A percentile compares a stretch with the other conserved stretches of the same genome.
phyloP scores from a whole-genome alignment of 305 asterid species.

The Solanum hybrid region DNA sequence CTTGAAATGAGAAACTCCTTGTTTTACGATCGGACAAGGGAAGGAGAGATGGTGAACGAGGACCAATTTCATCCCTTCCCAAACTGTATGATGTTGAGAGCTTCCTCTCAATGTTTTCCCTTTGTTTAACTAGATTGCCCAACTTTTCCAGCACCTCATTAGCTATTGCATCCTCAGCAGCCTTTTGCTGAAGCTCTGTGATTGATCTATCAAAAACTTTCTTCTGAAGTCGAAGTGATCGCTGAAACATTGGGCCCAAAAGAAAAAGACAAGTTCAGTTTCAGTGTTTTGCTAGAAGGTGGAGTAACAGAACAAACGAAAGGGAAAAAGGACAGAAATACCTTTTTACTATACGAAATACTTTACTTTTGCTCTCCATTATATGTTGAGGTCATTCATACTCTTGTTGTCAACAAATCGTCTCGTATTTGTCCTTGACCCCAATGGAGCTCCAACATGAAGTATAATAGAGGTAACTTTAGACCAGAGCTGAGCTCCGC shows the following conservation, averaged over 20 bases:
- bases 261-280: neutral
- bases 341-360: neutral
- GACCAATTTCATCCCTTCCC: conserved; percentile 46
- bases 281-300: neutral
- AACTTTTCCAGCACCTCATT: conserved; percentile 46
- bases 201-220: conserved; percentile 61
- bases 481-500: neutral
- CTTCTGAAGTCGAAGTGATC: conserved; percentile 63
- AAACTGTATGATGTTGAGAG: conserved; percentile 79
- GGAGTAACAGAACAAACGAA: neutral
- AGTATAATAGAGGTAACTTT: neutral
- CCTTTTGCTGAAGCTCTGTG: conserved; percentile 50
- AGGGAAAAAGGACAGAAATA: neutral
- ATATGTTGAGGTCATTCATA: neutral
- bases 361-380: neutral
- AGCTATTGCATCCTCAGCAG: conserved; percentile 41
- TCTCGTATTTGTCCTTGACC: neutral
- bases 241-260: conserved; percentile 28
- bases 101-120: conserved; percentile 58
- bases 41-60: conserved; percentile 35
- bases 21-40: conserved; percentile 37
- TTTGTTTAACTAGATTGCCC: conserved; percentile 44
- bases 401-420: neutral
- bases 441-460: neutral
- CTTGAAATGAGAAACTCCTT: conserved; percentile 55